phyloP scores from a whole-genome alignment of 371 early-diverging fungal species.

The Mucor mucedo region DNA sequence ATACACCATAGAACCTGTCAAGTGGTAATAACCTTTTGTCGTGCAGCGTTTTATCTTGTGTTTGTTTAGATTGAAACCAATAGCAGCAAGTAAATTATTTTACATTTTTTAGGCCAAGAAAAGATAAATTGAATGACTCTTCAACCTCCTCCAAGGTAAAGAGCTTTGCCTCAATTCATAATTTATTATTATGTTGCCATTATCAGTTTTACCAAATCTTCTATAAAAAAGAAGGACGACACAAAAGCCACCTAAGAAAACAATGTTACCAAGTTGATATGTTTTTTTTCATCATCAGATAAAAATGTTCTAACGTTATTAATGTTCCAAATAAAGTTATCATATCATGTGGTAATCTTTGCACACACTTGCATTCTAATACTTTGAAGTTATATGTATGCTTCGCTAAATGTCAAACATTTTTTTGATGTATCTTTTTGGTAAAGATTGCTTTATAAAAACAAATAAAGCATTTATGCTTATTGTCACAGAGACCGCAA shows the following conservation, averaged over 20 bases:
- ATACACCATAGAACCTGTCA: slow-evolving; percentile 8
- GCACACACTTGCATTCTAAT: neutral
- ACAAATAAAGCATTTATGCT: neutral
- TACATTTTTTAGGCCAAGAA: slow-evolving; percentile 6
- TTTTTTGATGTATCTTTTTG: slow-evolving; percentile 1
- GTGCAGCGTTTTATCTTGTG: slow-evolving; percentile 5
- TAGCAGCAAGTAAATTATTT: slow-evolving; percentile 4
- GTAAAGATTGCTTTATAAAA: neutral
- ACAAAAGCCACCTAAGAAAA: neutral
- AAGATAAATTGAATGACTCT: neutral
- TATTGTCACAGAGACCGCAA: neutral
- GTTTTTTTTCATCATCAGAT: neutral
- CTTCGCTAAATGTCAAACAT: neutral
- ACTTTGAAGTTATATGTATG: slow-evolving; percentile 3
- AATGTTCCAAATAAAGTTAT: neutral
- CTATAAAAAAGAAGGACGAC: slow-evolving; percentile 9
- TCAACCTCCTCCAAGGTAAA: slow-evolving; percentile 1
- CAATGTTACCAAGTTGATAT: slow-evolving; percentile 2
- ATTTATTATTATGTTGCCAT: neutral
- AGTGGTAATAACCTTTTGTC: slow-evolving; percentile 6
- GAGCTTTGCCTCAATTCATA: neutral
- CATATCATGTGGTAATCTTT: neutral
- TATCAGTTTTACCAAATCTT: neutral
- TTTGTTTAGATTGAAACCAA: neutral
- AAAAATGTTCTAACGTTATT: neutral